Percentiles rank a stretch among this genome's conserved stretches.
These are phyloP conservation scores for Trametes punicea DNA, from an alignment of 768 basidiomycete species.

Conservation along the genomic window DNA sequence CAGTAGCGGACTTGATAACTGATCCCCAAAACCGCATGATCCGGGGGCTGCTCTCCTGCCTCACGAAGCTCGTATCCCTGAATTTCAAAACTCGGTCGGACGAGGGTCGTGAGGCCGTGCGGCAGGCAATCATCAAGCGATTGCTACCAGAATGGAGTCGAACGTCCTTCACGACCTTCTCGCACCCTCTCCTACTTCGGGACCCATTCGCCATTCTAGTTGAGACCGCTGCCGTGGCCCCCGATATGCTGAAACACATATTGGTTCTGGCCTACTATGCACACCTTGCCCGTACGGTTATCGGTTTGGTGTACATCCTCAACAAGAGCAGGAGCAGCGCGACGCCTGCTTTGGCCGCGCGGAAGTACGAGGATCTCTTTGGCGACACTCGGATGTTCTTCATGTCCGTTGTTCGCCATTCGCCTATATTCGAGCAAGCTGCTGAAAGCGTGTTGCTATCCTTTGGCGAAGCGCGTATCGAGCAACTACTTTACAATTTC, in stretches of 20 bases:
- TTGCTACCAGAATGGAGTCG: constrained; percentile 90
- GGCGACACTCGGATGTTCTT: constrained; percentile 86
- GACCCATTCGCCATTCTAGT: constrained; percentile 89
- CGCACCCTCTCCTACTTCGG: constrained; percentile 81
- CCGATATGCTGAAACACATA: constrained; percentile 85
- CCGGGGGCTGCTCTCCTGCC: constrained; percentile 66
- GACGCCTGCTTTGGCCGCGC: constrained; percentile 41
- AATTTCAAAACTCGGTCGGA: constrained; percentile 70
- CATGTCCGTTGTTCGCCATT: constrained; percentile 87
- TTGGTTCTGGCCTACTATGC: constrained; percentile 90
- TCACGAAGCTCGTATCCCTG: constrained; percentile 61
- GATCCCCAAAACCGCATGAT: constrained; percentile 78
- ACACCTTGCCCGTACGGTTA: constrained; percentile 78
- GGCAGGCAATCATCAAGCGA: constrained; percentile 86
- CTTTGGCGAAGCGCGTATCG: constrained; percentile 80
- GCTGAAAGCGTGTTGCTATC: constrained; percentile 75
- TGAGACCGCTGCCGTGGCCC: constrained; percentile 87
- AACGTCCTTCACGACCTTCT: constrained; percentile 76
- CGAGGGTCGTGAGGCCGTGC: constrained; percentile 72
- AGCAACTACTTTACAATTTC: constrained; percentile 82
- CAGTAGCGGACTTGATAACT: constrained; percentile 71
- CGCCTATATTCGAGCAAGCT: constrained; percentile 81
- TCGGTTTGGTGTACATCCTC: constrained; percentile 80
- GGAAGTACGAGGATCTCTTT: constrained; percentile 70
- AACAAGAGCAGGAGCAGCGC: constrained; percentile 60